phyloP scores from a whole-genome alignment of 306 rosid genomes.

The Datisca glomerata region DNA sequence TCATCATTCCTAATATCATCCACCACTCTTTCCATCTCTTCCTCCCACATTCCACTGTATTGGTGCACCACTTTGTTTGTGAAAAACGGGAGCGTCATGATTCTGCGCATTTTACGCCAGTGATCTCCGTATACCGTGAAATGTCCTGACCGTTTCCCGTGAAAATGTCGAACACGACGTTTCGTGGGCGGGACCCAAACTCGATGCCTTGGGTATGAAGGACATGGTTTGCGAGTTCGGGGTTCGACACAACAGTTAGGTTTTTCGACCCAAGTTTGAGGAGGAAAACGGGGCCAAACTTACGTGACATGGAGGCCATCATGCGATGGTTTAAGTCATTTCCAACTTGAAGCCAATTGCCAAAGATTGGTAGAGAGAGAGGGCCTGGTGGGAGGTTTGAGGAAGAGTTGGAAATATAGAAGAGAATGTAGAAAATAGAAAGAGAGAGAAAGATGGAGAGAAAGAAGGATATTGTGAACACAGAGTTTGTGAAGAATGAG shows the following conservation, averaged over 20 bases:
- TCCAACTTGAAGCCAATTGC: conserved; percentile 83
- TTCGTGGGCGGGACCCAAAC: conserved; percentile 65
- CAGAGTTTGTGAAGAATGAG: too few relatives aligned
- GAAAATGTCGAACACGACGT: conserved; percentile 68
- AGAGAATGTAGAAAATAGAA: conserved; percentile 13
- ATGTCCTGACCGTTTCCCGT: conserved; percentile 80
- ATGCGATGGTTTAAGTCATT: conserved; percentile 69
- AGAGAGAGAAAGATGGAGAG: conserved; percentile 8
- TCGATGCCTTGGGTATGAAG: conserved; percentile 75
- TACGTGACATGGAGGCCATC: conserved; percentile 47
- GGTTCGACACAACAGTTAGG: conserved; percentile 56
- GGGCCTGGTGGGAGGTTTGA: conserved; percentile 56
- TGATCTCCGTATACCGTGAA: conserved; percentile 66
- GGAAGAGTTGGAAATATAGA: conserved; percentile 7
- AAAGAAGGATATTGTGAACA: too few relatives aligned
- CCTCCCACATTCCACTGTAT: conserved; percentile 67
- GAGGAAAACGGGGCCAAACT: conserved; percentile 45
- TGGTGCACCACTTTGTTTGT: conserved; percentile 73
- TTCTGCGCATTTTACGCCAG: conserved; percentile 83
- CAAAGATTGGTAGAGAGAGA: conserved; percentile 52
- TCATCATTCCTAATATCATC: conserved; percentile 30
- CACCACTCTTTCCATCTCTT: conserved; percentile 71
- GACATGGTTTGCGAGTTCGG: conserved; percentile 51
- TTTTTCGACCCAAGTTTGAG: conserved; percentile 72
- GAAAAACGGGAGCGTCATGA: conserved; percentile 75